Conservation (phyloP, 75 land plant species). For the Pinus albicaulis region DNA sequence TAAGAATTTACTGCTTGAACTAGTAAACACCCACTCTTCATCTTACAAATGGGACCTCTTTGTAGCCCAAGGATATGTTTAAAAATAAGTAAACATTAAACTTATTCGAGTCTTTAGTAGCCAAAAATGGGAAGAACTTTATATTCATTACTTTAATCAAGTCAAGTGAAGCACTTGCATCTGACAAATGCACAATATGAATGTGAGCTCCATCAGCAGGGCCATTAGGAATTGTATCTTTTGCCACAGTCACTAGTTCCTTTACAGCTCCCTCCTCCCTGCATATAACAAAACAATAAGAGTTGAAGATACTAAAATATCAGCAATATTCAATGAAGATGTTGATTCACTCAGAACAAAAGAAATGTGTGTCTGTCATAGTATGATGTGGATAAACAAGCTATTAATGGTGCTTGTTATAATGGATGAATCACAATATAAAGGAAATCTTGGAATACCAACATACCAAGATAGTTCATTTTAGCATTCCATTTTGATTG, state of each 20-base stretch:
- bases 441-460: not conserved
- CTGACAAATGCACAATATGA: conserved; percentile 95
- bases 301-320: not conserved
- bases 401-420: not conserved
- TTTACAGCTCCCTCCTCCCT: conserved; percentile 91
- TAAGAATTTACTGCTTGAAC: not conserved
- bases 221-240: conserved; percentile 68
- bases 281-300: conserved; percentile 1
- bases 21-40: too few species aligned
- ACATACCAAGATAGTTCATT: not conserved
- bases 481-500: not conserved
- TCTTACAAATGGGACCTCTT: not conserved
- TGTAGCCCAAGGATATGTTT: not conserved
- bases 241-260: conserved; percentile 56
- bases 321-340: not conserved
- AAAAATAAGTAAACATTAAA: not conserved
- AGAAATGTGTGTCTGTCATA: not conserved
- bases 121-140: not conserved
- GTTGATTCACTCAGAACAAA: not conserved
- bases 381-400: not conserved
- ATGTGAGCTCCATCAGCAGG: conserved; percentile 86
- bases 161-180: conserved; percentile 71
- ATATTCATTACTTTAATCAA: conserved; percentile 64
- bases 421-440: not conserved
- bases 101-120: not conserved